Conservation (phyloP, 2,329 filamentous ascomycete genomes). For the Pseudogymnoascus sp. region DNA sequence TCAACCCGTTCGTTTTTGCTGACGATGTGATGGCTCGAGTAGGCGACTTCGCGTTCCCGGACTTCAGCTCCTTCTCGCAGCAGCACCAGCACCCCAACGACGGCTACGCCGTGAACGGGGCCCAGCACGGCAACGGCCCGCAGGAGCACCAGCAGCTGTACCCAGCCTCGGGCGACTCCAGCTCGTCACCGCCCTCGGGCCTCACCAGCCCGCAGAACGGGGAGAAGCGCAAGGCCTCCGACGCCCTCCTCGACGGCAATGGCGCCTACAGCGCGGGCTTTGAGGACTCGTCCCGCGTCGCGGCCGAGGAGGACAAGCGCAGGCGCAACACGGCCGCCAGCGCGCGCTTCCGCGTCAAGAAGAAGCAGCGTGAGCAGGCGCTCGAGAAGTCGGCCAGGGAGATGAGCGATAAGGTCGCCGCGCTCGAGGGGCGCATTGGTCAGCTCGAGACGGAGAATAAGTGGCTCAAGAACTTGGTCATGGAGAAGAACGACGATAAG, state of each 20-base stretch:
- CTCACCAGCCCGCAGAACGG: conserved; percentile 21
- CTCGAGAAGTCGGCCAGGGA: conserved; percentile 76
- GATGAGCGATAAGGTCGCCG: conserved; percentile 68
- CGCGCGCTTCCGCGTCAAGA: conserved; percentile 86
- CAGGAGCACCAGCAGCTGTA: conserved; percentile 16
- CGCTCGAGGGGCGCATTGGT: conserved; percentile 62
- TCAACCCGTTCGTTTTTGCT: conserved; percentile 20
- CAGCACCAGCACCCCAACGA: conserved; percentile 5
- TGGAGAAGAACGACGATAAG: conserved; percentile 62
- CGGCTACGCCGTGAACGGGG: conserved; percentile 15
- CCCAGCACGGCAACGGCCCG: conserved; percentile 14
- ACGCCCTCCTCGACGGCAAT: conserved; percentile 23
- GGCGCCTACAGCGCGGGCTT: conserved; percentile 37
- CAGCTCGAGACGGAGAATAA: conserved; percentile 78
- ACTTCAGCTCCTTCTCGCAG: conserved; percentile 23
- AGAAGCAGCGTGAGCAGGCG: conserved; percentile 88
- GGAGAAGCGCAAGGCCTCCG: conserved; percentile 25
- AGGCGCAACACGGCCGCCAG: conserved; percentile 82
- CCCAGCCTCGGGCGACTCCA: conserved; percentile 8
- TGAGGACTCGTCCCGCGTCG: conserved; percentile 62
- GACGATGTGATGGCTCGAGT: conserved; percentile 20
- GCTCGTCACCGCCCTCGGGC: conserved; percentile 14
- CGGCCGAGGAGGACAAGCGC: conserved; percentile 83
- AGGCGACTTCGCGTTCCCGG: conserved; percentile 26
- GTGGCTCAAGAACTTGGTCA: conserved; percentile 71